These are phyloP conservation scores for Amylocarpus encephaloides DNA, from an alignment of 2,329 filamentous ascomycete species.

Conservation along the genomic window DNA sequence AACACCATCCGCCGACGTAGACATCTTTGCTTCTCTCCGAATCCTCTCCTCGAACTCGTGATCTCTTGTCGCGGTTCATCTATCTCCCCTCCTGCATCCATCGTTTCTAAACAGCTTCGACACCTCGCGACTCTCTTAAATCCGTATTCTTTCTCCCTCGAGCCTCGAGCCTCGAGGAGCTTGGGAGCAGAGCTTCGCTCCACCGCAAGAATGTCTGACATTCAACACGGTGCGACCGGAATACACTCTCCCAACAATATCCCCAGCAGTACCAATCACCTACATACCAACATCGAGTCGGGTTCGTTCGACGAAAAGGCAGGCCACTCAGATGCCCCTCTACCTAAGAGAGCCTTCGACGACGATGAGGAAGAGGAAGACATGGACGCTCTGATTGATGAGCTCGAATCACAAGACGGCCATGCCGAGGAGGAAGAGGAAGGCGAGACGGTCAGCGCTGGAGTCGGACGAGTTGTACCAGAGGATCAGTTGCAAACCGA, in stretches of 20 bases:
- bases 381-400: slow-evolving; percentile 37
- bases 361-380: slow-evolving; percentile 56
- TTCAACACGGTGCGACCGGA: slow-evolving; percentile 14
- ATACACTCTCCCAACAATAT: slow-evolving; percentile 13
- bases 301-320: slow-evolving; percentile 60
- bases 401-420: slow-evolving; percentile 77
- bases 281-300: slow-evolving; percentile 59
- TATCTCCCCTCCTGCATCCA: slow-evolving; percentile 3
- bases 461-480: slow-evolving; percentile 54
- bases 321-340: slow-evolving; percentile 33
- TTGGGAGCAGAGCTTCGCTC: slow-evolving; percentile 16
- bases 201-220: slow-evolving; percentile 21
- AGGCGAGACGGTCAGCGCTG: slow-evolving; percentile 45
- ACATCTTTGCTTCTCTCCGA: slow-evolving; percentile 3
- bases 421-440: slow-evolving; percentile 59
- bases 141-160: slow-evolving; percentile 3
- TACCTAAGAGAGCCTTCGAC: slow-evolving; percentile 20
- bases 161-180: slow-evolving; percentile 5
- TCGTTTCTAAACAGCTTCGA: slow-evolving; percentile 10
- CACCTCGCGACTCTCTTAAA: neutral
- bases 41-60: slow-evolving; percentile 3
- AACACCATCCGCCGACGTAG: slow-evolving; percentile 8
- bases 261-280: slow-evolving; percentile 27
- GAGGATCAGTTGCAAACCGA: slow-evolving; percentile 76
- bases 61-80: slow-evolving; percentile 2